Conservation (phyloP, 2,329 filamentous ascomycete species). For the Didymella arachidicola region DNA sequence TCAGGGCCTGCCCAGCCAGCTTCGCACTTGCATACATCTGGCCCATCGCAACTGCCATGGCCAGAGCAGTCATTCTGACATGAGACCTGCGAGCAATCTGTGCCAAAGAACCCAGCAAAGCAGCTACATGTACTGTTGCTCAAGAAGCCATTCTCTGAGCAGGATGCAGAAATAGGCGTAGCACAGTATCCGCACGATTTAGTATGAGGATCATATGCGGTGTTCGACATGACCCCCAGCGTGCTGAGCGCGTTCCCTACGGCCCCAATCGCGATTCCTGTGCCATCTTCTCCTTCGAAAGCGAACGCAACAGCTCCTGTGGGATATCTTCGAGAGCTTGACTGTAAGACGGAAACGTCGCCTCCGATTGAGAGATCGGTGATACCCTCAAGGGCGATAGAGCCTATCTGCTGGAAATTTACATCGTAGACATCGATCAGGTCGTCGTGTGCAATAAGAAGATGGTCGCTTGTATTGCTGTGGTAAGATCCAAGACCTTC, state of each 20-base stretch:
- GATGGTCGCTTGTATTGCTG: slow-evolving; percentile 27
- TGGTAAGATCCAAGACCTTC: slow-evolving; percentile 36
- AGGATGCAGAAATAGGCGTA: slow-evolving; percentile 25
- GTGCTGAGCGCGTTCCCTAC: slow-evolving; percentile 24
- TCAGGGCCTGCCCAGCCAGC: slow-evolving; percentile 38
- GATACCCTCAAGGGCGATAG: slow-evolving; percentile 32
- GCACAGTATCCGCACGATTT: slow-evolving; percentile 31
- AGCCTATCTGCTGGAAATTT: slow-evolving; percentile 26
- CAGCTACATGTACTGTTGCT: slow-evolving; percentile 28
- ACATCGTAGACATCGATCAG: slow-evolving; percentile 36
- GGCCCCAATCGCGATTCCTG: slow-evolving; percentile 36
- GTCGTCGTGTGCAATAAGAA: slow-evolving; percentile 38
- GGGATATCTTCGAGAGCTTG: slow-evolving; percentile 20
- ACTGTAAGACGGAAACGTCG: slow-evolving; percentile 37
- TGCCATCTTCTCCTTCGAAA: slow-evolving; percentile 38
- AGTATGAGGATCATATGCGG: slow-evolving; percentile 28
- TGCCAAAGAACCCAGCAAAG: slow-evolving; percentile 37
- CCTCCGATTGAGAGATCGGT: slow-evolving; percentile 37
- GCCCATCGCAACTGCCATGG: slow-evolving; percentile 37
- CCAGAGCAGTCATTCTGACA: slow-evolving; percentile 41
- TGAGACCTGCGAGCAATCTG: slow-evolving; percentile 29
- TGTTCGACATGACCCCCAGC: slow-evolving; percentile 32
- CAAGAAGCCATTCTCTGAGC: slow-evolving; percentile 34
- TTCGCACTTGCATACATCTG: slow-evolving; percentile 39
- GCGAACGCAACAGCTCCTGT: slow-evolving; percentile 35